A percentile compares a stretch with the other conserved stretches of the same genome.
These are phyloP conservation scores for Paramecium sonneborni DNA, from an alignment of 73 alveolate genomes.

Conservation along the genomic window DNA sequence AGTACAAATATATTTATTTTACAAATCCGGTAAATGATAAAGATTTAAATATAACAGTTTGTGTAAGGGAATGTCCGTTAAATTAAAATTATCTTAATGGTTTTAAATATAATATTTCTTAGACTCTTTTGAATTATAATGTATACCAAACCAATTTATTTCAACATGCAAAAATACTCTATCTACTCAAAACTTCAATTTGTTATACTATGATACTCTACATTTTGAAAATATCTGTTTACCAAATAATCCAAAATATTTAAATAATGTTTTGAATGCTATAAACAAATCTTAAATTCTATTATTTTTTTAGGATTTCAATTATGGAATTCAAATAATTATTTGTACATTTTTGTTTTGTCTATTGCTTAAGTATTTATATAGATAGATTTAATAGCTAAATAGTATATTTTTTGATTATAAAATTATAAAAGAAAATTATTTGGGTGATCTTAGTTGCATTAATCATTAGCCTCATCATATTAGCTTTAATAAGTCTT, in stretches of 20 bases:
- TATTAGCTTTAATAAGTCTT: background rate
- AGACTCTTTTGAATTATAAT: background rate
- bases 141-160: background rate
- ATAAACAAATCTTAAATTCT: background rate
- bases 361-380: background rate
- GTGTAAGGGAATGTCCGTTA: background rate
- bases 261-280: background rate
- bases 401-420: background rate
- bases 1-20: background rate
- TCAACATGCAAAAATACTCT: background rate
- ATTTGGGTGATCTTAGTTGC: background rate
- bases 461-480: background rate
- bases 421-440: background rate
- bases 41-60: background rate
- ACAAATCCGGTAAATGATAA: background rate
- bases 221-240: background rate
- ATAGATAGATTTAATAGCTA: background rate
- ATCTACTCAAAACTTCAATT: background rate
- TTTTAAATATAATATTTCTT: background rate
- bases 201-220: background rate
- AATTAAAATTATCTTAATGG: background rate
- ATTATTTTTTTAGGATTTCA: background rate
- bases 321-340: background rate
- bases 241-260: background rate
- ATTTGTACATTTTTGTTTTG: background rate